These are phyloP conservation scores for Kodamaea lidongshanica DNA, from an alignment of 805 yeast species.

Conservation along the genomic window DNA sequence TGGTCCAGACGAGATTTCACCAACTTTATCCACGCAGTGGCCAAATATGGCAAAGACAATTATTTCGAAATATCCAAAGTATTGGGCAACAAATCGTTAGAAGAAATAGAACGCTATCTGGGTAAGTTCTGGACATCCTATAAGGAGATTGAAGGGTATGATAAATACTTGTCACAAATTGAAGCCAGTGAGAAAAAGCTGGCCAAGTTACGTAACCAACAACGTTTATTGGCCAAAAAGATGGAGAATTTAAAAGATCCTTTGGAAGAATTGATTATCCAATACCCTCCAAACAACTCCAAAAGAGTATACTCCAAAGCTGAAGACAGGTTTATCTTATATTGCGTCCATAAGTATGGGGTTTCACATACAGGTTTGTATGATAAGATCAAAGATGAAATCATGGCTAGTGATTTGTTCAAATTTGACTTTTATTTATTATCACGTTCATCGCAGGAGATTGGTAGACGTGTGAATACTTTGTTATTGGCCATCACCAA, in stretches of 20 bases:
- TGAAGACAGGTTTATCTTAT: constrained; percentile 64
- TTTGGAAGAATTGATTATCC: constrained; percentile 54
- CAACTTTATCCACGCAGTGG: constrained; percentile 62
- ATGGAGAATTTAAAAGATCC: constrained; percentile 53
- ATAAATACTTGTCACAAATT: constrained; percentile 64
- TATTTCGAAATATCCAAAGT: constrained; percentile 46
- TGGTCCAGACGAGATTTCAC: constrained; percentile 78
- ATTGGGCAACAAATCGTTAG: constrained; percentile 49
- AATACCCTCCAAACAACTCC: constrained; percentile 79
- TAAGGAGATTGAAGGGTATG: constrained; percentile 59
- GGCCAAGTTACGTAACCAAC: constrained; percentile 50
- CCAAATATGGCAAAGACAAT: constrained; percentile 56
- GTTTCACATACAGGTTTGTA: constrained; percentile 51
- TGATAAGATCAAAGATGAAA: constrained; percentile 63
- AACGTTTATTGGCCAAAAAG: constrained; percentile 47
- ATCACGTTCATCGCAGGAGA: constrained; percentile 66
- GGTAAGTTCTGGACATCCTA: constrained; percentile 59
- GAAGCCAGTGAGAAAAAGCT: constrained; percentile 67
- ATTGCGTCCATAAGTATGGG: constrained; percentile 61
- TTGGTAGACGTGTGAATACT: constrained; percentile 64
- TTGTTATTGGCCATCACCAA: constrained; percentile 61
- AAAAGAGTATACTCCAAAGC: constrained; percentile 62
- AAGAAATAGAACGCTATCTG: constrained; percentile 56
- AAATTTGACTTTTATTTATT: constrained; percentile 68
- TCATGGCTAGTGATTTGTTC: constrained; percentile 52